Evolutionary conservation across 257 asterid genomes (phyloP), one percentile per base, ranked within the genome.

Genomic region (Gentiana straminea): DNA sequence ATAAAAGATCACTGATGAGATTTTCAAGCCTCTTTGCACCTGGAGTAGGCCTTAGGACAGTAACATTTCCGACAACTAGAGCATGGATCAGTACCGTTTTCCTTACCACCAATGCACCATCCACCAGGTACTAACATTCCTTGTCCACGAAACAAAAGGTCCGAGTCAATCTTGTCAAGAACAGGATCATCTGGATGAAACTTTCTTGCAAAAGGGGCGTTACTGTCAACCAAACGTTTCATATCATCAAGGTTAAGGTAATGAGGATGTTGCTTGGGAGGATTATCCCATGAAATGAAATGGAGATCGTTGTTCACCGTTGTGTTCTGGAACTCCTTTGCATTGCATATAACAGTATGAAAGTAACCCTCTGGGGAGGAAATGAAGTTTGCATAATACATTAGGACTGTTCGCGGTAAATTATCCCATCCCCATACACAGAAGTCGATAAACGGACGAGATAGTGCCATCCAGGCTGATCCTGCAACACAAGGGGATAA

Each of bases 401-500:
- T 90, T 7, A 90, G 91, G 36, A 82, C 94, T 2, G 91, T 90
- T 62, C 98, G 71, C 0, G 98, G 98, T 44, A 90, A 74, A 77
- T 90, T 90, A 71, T 86, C 94, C 96, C 96, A 90, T 55, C 98
- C 98, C 98, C 98, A 90, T 69, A 90, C 70, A 78, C 88, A 79
- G 79, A 82, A 90, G 75, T 90, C 98, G 4, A 90, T 58, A 69
- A 90, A 90, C 43, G 95, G 76, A 11, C 94, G 86, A 54, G 98
- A 90, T 48, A 90, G 94, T 35, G 70, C 91, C 98, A 90, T 82
- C 98, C 98, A 90, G 39, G 98, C 98, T n/a, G 98, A 90, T 65
- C 98, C 98, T 90, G 82, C 35, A 56, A 70, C 50, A 56, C 52
- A 63, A 56, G 63, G 45, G 24, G 24, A 41, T 1, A 41, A 3